Conservation (phyloP, 345 rosid species). For the Salix brachista region DNA sequence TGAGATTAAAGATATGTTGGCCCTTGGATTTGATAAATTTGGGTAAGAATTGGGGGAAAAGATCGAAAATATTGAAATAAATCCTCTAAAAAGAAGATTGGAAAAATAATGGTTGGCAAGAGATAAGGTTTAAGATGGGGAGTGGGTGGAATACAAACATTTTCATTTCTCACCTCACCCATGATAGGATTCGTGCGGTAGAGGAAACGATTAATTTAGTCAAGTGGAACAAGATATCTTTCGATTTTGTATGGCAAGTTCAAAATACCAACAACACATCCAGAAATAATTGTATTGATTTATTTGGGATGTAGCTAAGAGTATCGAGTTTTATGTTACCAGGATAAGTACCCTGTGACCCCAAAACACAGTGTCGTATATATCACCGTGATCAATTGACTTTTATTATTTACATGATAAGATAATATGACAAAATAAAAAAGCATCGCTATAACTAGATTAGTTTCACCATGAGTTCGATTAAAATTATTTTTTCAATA, state of each 20-base stretch:
- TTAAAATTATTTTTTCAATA: too few species aligned
- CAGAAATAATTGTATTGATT: too few species aligned
- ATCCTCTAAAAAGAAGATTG: conserved; percentile 6
- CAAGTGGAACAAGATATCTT: background rate
- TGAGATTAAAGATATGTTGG: background rate
- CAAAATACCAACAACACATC: background rate
- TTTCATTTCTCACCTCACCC: background rate
- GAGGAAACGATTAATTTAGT: conserved; percentile 6
- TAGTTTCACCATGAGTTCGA: too few species aligned
- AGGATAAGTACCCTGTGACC: too few species aligned
- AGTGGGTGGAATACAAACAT: conserved; percentile 37
- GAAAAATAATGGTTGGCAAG: conserved; percentile 4
- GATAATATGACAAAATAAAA: too few species aligned
- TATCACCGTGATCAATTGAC: too few species aligned
- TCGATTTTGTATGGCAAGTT: background rate
- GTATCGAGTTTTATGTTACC: too few species aligned
- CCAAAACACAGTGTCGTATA: too few species aligned
- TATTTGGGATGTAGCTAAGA: too few species aligned
- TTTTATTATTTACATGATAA: too few species aligned
- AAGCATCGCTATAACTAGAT: too few species aligned
- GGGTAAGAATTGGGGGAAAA: background rate
- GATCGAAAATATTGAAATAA: background rate
- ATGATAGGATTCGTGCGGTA: conserved; percentile 12
- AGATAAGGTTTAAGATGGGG: conserved; percentile 39
- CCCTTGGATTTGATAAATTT: background rate